These are phyloP conservation scores for Tetracladium marchalianum DNA, from an alignment of 495 filamentous ascomycete genomes.

Conservation along the genomic window DNA sequence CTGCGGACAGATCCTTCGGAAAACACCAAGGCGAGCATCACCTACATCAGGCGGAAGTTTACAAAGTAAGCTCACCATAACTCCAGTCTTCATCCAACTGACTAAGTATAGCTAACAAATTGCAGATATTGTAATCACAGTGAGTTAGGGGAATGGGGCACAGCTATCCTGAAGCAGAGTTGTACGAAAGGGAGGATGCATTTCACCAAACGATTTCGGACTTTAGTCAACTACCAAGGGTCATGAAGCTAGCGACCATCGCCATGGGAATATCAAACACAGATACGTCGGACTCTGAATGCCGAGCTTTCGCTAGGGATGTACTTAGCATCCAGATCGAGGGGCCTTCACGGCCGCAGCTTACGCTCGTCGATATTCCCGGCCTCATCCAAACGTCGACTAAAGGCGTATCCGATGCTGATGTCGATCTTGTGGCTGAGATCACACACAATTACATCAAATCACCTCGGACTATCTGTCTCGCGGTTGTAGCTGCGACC, in stretches of 20 bases:
- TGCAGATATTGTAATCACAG: conserved; percentile 5
- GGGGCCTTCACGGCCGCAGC: conserved; percentile 44
- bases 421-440: conserved; percentile 35
- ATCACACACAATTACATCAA: conserved; percentile 48
- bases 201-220: conserved; percentile 26
- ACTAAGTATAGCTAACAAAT: conserved; percentile 4
- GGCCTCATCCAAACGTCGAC: conserved; percentile 42
- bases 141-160: neutral
- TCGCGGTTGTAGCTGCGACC: conserved; percentile 47
- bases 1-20: conserved; percentile 3
- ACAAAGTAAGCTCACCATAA: conserved; percentile 4
- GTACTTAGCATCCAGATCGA: conserved; percentile 53
- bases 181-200: conserved; percentile 18
- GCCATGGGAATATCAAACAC: conserved; percentile 25
- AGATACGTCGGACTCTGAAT: neutral
- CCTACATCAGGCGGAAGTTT: conserved; percentile 12
- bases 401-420: conserved; percentile 28
- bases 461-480: conserved; percentile 44
- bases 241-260: conserved; percentile 32
- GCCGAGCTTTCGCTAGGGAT: conserved; percentile 44
- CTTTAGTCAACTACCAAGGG: conserved; percentile 30
- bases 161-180: conserved; percentile 11
- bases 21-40: conserved; percentile 13
- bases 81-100: neutral
- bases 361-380: conserved; percentile 57